These are phyloP conservation scores for Laetiporus sulphureus DNA, from an alignment of 1,284 basidiomycete species.

Conservation along the genomic window DNA sequence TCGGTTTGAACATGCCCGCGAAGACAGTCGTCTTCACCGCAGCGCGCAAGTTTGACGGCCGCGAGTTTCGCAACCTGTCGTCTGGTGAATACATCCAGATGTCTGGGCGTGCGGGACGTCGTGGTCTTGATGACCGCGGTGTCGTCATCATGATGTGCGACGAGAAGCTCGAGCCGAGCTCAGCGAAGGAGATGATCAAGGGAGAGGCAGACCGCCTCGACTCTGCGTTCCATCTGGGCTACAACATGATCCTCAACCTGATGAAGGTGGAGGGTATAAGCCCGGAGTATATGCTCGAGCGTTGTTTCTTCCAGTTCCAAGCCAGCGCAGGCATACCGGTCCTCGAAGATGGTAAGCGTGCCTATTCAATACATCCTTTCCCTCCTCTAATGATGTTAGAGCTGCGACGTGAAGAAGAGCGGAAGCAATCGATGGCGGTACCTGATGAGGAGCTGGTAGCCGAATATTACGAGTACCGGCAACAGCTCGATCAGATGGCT, in stretches of 20 bases:
- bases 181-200: slow-evolving; percentile 97
- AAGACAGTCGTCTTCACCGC: slow-evolving; percentile 99
- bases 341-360: slow-evolving; percentile 71
- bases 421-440: slow-evolving; percentile 62
- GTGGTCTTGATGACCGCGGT: slow-evolving; percentile 97
- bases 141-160: slow-evolving; percentile 99
- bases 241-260: slow-evolving; percentile 98
- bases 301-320: slow-evolving; percentile 99
- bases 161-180: slow-evolving; percentile 90
- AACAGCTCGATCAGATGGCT: slow-evolving; percentile 86
- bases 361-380: background rate
- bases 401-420: slow-evolving; percentile 68
- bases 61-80: slow-evolving; percentile 87
- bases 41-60: slow-evolving; percentile 94
- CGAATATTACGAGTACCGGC: slow-evolving; percentile 88
- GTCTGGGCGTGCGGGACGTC: slow-evolving; percentile 96
- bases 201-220: slow-evolving; percentile 96
- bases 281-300: slow-evolving; percentile 97
- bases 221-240: slow-evolving; percentile 97
- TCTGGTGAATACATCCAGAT: slow-evolving; percentile 97
- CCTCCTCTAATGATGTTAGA: slow-evolving; percentile 39
- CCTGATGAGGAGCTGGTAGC: slow-evolving; percentile 80
- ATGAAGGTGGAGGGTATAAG: slow-evolving; percentile 99
- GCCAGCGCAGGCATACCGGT: slow-evolving; percentile 86
- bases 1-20: slow-evolving; percentile 99